These are phyloP conservation scores for Globisporangium irregulare DNA, from an alignment of 352 stramenopile species.

Conservation along the genomic window DNA sequence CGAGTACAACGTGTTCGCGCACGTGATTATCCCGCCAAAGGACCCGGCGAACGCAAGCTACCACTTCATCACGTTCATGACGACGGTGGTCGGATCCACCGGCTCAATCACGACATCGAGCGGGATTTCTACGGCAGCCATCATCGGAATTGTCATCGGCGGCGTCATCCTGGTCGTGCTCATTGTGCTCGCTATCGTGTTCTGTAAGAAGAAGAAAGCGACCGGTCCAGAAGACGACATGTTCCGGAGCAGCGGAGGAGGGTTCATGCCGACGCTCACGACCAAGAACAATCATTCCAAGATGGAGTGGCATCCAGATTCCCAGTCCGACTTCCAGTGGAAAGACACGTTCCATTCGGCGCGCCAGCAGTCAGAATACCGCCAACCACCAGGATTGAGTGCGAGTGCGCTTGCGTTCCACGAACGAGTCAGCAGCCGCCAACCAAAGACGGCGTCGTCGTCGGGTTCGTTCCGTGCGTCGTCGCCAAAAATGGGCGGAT, in stretches of 20 bases:
- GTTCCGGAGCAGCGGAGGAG: slow-evolving; percentile 48
- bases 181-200: slow-evolving; percentile 53
- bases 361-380: slow-evolving; percentile 29
- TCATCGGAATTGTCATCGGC: slow-evolving; percentile 46
- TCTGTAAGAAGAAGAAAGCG: slow-evolving; percentile 46
- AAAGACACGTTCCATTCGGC: slow-evolving; percentile 48
- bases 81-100: slow-evolving; percentile 28
- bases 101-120: slow-evolving; percentile 14
- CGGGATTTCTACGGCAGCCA: slow-evolving; percentile 38
- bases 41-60: slow-evolving; percentile 61
- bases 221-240: slow-evolving; percentile 38
- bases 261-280: slow-evolving; percentile 46
- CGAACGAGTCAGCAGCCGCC: slow-evolving; percentile 41
- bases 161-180: slow-evolving; percentile 36
- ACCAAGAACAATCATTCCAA: slow-evolving; percentile 50
- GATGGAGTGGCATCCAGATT: slow-evolving; percentile 63
- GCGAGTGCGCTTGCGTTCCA: slow-evolving; percentile 67
- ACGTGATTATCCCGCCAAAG: slow-evolving; percentile 62
- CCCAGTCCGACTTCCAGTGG: slow-evolving; percentile 32
- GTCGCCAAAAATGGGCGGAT: slow-evolving; percentile 25
- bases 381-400: slow-evolving; percentile 47
- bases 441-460: slow-evolving; percentile 61
- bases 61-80: slow-evolving; percentile 79
- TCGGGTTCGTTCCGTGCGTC: slow-evolving; percentile 36
- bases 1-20: slow-evolving; percentile 75